Conservation (phyloP, 345 rosid genomes). For the Rhizophora apiculata region DNA sequence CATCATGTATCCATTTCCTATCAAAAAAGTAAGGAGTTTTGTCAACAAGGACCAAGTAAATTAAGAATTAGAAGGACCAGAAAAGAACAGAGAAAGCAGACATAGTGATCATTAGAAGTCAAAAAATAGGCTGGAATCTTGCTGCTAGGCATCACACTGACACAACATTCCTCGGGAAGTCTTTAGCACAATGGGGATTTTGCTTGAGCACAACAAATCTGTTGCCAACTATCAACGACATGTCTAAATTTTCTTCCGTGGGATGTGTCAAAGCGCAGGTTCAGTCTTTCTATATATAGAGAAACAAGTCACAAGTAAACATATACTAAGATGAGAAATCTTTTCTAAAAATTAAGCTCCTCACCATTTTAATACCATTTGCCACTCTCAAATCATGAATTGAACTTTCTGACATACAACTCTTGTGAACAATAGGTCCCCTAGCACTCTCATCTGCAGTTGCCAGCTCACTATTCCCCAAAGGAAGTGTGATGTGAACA, state of each 20-base stretch:
- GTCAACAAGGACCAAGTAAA: no score
- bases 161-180: background rate
- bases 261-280: background rate
- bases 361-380: constrained; percentile 58
- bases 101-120: no score
- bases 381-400: constrained; percentile 48
- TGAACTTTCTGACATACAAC: constrained; percentile 53
- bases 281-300: background rate
- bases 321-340: background rate
- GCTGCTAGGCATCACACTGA: background rate
- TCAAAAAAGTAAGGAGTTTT: no score
- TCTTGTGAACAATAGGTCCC: constrained; percentile 64
- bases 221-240: no score
- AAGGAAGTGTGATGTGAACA: constrained; percentile 42
- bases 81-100: no score
- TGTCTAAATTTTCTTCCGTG: no score
- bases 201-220: no score
- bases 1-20: constrained; percentile 36
- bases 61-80: no score
- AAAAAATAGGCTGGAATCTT: background rate
- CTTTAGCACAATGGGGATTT: no score
- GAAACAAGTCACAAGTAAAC: background rate
- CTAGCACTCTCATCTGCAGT: constrained; percentile 26
- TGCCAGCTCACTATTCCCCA: constrained; percentile 17
- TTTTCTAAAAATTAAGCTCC: background rate